Evolutionary conservation across 73 alveolate species (phyloP).

Genomic region (Uronychia binucleata): DNA sequence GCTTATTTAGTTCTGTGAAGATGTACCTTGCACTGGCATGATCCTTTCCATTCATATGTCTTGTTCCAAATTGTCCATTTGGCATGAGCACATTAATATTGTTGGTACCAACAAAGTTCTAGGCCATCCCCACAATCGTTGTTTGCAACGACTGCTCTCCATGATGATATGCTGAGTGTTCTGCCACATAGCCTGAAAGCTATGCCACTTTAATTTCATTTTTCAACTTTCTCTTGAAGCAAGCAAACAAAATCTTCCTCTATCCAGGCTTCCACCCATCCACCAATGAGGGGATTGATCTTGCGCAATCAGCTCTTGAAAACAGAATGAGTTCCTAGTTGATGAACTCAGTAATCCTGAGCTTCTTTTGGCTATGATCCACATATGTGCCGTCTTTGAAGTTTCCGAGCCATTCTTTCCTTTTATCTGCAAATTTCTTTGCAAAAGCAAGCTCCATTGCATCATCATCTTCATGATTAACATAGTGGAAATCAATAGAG

Average conservation of each 20-base stretch:
- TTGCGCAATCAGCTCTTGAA: conserved; percentile 94
- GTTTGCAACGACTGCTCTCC: conserved; percentile 96
- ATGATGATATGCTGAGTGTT: conserved; percentile 99
- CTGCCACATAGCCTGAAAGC: conserved; percentile 98
- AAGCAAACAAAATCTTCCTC: conserved; percentile 98
- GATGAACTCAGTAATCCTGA: conserved; percentile 90
- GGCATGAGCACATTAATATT: conserved; percentile 95
- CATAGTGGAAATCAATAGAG: conserved; percentile 90
- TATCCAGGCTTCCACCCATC: conserved; percentile 99
- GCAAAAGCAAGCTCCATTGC: conserved; percentile 98
- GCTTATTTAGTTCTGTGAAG: conserved; percentile 89
- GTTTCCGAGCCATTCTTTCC: conserved; percentile 96
- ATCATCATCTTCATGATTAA: conserved; percentile 90
- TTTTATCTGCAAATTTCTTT: conserved; percentile 95
- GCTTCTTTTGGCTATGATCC: conserved; percentile 77
- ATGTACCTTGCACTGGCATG: conserved; percentile 99
- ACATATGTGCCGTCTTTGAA: conserved; percentile 80
- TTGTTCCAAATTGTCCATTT: conserved; percentile 98
- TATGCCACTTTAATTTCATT: conserved; percentile 98
- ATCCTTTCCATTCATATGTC: conserved; percentile 99
- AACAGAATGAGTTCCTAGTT: conserved; percentile 96
- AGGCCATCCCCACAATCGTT: conserved; percentile 98
- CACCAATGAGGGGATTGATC: conserved; percentile 97
- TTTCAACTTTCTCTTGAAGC: conserved; percentile 96
- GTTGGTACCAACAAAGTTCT: conserved; percentile 98